Evolutionary conservation across 176 grass and related monocot genomes (phyloP), one percentile per base, ranked within the genome.

Genomic region (Ensete ventricosum): DNA sequence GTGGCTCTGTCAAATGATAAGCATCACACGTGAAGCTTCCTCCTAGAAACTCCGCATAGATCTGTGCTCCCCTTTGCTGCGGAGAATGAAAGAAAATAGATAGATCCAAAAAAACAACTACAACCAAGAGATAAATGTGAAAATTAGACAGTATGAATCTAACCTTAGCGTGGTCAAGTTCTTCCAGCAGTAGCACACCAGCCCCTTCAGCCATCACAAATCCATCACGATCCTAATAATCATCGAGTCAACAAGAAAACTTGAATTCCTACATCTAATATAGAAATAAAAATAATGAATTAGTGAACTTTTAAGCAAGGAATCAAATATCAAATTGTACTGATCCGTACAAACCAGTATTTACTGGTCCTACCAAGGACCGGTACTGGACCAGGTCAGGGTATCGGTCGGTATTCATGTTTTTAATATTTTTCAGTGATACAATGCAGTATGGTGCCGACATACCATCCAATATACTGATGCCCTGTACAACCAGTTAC

Each of bases 151-250:
- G 24, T 77, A 80, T 66, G 55, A 76, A 64, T 67, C 79, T 64
- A 76, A 93, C 90, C 90, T 93, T 93, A 76, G 90, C 96, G 53
- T 99, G 91, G 71, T 99, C 96, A 83, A 99, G 91, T 84, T 99
- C 96, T 94, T 99, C 96, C 69, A 99, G 71, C 63, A 95, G 78
- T 12, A 99, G 96, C 57, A 99, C 96, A 57, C 96, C 91, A 64
- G 96, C 88, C 52, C 96, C 96, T 89, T 99, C 96, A 50, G 91
- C 96, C 86, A 99, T 99, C 73, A 99, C 96, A 89, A 99, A 99
- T 83, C 96, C 96, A 83, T 99, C 96, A 76, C 96, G 86, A 13
- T 72, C 91, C 91, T 99, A 79, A 53, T 67, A 66, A 57, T 73
- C 2, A 29, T 78, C 78, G 69, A 64, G 29, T 52, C 26, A 53